These are phyloP conservation scores for Hericium erinaceus DNA, from an alignment of 768 basidiomycete species.

Conservation along the genomic window DNA sequence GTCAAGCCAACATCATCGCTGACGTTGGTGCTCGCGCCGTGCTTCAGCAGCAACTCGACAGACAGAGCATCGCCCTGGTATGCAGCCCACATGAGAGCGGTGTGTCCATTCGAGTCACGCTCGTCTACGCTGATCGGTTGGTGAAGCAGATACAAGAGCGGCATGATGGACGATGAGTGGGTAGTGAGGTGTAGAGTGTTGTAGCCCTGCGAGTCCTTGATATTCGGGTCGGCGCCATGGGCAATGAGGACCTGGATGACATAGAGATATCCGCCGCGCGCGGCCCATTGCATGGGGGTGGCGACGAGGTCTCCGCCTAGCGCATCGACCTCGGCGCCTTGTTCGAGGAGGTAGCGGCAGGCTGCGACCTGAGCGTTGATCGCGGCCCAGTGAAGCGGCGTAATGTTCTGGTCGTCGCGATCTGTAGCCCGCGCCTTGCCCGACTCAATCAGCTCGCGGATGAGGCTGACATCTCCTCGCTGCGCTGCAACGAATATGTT, in stretches of 20 bases:
- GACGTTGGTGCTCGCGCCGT: conserved; percentile 72
- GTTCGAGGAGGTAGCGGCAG: conserved; percentile 80
- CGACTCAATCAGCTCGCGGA: conserved; percentile 61
- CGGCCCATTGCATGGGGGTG: conserved; percentile 97
- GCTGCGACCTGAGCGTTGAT: conserved; percentile 92
- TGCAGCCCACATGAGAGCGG: conserved; percentile 96
- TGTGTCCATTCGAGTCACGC: conserved; percentile 87
- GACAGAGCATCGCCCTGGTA: conserved; percentile 97
- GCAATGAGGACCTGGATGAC: conserved; percentile 86
- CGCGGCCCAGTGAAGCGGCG: conserved; percentile 95
- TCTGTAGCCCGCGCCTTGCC: conserved; percentile 66
- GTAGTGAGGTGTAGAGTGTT: conserved; percentile 93
- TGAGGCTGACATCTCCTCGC: conserved; percentile 63
- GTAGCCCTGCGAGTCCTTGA: conserved; percentile 90
- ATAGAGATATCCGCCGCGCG: conserved; percentile 93
- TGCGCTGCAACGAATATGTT: conserved; percentile 83
- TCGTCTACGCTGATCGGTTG: conserved; percentile 91
- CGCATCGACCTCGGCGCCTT: conserved; percentile 92
- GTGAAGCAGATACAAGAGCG: conserved; percentile 82
- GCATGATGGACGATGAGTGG: conserved; percentile 92
- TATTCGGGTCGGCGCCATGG: conserved; percentile 87
- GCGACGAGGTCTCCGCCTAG: conserved; percentile 90
- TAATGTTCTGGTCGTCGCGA: conserved; percentile 85
- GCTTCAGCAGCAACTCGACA: conserved; percentile 81
- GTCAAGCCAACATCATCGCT: conserved; percentile 78